Conservation (phyloP, 768 basidiomycete genomes). For the Amanita thiersii region DNA sequence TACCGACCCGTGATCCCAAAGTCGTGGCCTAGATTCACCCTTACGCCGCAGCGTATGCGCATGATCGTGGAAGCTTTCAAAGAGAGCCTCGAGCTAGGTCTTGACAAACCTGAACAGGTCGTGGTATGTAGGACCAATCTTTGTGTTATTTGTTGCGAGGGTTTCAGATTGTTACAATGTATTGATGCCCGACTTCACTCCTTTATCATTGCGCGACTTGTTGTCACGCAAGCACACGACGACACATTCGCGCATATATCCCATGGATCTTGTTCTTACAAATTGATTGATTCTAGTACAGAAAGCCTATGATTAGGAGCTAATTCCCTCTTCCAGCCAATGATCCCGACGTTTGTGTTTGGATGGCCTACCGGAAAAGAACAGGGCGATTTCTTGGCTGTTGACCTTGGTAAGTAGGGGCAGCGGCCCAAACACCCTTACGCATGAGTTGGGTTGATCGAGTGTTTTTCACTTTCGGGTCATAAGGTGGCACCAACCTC, state of each 20-base stretch:
- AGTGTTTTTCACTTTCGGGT: background rate
- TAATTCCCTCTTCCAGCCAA: slow-evolving; percentile 45
- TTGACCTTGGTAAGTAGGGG: slow-evolving; percentile 78
- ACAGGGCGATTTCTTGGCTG: slow-evolving; percentile 80
- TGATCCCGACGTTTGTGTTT: slow-evolving; percentile 97
- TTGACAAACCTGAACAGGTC: slow-evolving; percentile 73
- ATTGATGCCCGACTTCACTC: background rate
- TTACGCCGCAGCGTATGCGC: slow-evolving; percentile 87
- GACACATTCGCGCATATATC: slow-evolving; percentile 1
- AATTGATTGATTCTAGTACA: background rate
- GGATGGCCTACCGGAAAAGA: slow-evolving; percentile 91
- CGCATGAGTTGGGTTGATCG: background rate
- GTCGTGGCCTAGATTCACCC: slow-evolving; percentile 50
- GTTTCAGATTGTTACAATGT: background rate
- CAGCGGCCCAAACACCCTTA: background rate
- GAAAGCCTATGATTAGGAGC: background rate
- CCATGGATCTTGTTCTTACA: background rate
- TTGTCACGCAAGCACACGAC: background rate
- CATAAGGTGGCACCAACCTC: slow-evolving; percentile 86
- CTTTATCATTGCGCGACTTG: background rate
- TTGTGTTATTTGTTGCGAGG: slow-evolving; percentile 6
- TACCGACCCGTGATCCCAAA: background rate
- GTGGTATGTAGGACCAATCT: slow-evolving; percentile 69
- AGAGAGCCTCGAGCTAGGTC: slow-evolving; percentile 81
- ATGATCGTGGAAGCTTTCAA: slow-evolving; percentile 97